Percentiles rank a stretch among this genome's conserved stretches.
Conservation (phyloP, 78 protist genomes). For the Dictyostelium intermedium region DNA sequence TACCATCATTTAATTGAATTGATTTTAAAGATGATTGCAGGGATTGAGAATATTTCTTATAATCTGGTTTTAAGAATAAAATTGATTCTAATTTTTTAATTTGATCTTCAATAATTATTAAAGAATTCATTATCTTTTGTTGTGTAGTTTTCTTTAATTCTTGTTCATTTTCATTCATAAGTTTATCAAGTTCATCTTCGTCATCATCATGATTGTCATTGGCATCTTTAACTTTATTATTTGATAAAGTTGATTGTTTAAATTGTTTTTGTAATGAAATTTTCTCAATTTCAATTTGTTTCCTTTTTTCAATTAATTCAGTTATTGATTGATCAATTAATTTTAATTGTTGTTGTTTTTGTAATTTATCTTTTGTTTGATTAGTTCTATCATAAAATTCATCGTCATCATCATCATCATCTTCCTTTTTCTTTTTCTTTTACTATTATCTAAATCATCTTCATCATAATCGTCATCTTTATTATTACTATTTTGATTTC, state of each 20-base stretch:
- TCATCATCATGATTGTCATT: neutral
- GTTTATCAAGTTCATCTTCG: slow-evolving; percentile 34
- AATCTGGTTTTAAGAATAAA: slow-evolving; percentile 5
- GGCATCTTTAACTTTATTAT: neutral
- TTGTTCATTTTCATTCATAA: slow-evolving; percentile 48
- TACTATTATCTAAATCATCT: neutral
- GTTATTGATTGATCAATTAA: neutral
- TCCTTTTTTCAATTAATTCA: neutral
- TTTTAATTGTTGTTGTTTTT: slow-evolving; percentile 2
- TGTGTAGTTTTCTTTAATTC: slow-evolving; percentile 17
- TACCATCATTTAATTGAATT: neutral
- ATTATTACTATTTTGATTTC: neutral
- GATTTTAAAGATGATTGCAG: neutral
- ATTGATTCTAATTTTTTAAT: slow-evolving; percentile 9
- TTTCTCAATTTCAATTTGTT: neutral
- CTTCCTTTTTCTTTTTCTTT: neutral
- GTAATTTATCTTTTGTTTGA: slow-evolving; percentile 11
- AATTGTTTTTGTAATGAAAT: neutral
- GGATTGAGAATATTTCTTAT: neutral
- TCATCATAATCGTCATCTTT: neutral
- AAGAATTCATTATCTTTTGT: slow-evolving; percentile 10
- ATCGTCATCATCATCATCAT: slow-evolving; percentile 23
- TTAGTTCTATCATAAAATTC: slow-evolving; percentile 60
- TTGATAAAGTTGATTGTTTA: slow-evolving; percentile 18
- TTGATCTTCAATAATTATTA: slow-evolving; percentile 6